Percentiles rank a stretch among this genome's conserved stretches.
Evolutionary conservation across 768 basidiomycete genomes (phyloP).

Genomic region (Auricularia heimuer): DNA sequence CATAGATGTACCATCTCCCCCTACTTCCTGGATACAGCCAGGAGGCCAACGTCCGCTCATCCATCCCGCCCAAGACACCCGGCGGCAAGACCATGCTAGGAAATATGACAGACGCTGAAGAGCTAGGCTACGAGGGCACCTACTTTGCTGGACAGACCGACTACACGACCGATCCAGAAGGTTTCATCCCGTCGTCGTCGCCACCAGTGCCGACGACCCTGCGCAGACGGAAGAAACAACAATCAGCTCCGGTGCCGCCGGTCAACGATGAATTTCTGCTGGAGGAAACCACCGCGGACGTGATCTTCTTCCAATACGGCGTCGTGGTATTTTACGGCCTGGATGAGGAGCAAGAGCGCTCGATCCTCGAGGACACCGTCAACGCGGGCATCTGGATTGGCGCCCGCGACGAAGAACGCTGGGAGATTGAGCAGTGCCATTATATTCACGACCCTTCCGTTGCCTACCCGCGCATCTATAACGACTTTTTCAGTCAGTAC

Average conservation of each 20-base stretch:
- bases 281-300: constrained; percentile 57
- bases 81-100: constrained; percentile 51
- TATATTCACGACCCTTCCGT: constrained; percentile 76
- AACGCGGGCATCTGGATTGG: constrained; percentile 60
- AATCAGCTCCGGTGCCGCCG: not conserved
- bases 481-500: constrained; percentile 85
- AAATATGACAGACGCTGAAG: constrained; percentile 78
- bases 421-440: constrained; percentile 93
- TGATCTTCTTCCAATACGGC: constrained; percentile 77
- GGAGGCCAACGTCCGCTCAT: constrained; percentile 77
- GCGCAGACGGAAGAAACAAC: not conserved
- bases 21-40: constrained; percentile 86
- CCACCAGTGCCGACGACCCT: not conserved
- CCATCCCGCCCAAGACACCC: constrained; percentile 44
- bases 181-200: not conserved
- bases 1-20: constrained; percentile 83
- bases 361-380: constrained; percentile 76
- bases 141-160: constrained; percentile 47
- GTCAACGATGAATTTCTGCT: constrained; percentile 8
- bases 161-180: not conserved
- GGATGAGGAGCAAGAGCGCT: constrained; percentile 64
- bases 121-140: constrained; percentile 78
- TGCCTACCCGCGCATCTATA: constrained; percentile 83
- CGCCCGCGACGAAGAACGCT: constrained; percentile 52
- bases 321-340: constrained; percentile 91